These are phyloP conservation scores for Candida rishiriensis DNA, from an alignment of 805 yeast genomes.

Conservation along the genomic window DNA sequence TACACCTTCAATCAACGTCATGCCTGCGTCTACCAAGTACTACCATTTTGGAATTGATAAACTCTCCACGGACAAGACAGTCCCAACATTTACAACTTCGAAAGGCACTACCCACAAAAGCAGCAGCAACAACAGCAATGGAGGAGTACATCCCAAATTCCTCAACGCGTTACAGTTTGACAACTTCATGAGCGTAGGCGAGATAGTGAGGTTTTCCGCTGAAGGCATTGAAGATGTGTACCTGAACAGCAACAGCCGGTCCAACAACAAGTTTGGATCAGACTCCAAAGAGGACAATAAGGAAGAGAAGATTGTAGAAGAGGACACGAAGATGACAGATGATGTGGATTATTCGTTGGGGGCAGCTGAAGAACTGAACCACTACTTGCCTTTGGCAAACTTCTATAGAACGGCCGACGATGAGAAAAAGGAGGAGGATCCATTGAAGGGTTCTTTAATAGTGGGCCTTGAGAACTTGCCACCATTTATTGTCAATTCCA, in stretches of 20 bases:
- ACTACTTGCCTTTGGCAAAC: conserved; percentile 3
- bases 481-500: conserved; percentile 9
- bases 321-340: neutral
- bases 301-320: neutral
- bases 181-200: conserved; percentile 11
- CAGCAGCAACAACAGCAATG: neutral
- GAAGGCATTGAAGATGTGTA: conserved; percentile 8
- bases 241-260: neutral
- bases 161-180: conserved; percentile 8
- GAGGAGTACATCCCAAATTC: neutral
- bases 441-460: conserved; percentile 5
- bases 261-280: neutral
- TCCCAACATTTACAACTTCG: no score
- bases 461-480: conserved; percentile 20
- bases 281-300: neutral
- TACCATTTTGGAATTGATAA: conserved; percentile 16
- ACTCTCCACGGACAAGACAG: neutral
- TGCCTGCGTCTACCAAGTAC: neutral
- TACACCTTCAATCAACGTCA: no score
- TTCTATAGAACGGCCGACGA: conserved; percentile 2
- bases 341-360: neutral
- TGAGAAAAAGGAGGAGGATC: neutral
- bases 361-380: conserved; percentile 1
- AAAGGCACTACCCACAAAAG: no score
- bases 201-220: conserved; percentile 9